Evolutionary conservation across 208 protist genomes (phyloP), one percentile per base, ranked within the genome.

Genomic region (Leishmania martiniquensis): DNA sequence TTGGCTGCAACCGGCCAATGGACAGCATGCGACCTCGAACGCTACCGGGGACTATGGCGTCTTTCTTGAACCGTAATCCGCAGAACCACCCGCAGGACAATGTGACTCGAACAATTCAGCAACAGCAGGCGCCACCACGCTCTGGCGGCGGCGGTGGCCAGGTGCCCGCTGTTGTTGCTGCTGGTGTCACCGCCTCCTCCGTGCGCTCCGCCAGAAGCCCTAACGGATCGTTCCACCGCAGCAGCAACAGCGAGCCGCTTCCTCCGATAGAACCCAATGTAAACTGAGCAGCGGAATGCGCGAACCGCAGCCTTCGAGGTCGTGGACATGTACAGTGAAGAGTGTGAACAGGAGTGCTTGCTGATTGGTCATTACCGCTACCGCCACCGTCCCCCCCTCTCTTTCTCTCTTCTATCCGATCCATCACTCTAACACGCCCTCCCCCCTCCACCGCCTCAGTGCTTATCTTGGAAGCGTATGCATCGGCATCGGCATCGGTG

Each of bases 1-100:
- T 97, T 25, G 91, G 92, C 51, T 97, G 94, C 80, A 97, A 97
- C 75, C 87, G 94, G 0, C 80, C 88, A 7, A 89, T 97, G 77
- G 94, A 97, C 32, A 89, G 54, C 60, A 85, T 97, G 82, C 94
- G 94, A 0, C 91, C 92, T 15, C 94, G 94, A 39, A 75, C 84
- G 17, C 77, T 90, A 63, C 80, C 87, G 0, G 73, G 83, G 13
- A 89, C 91, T 75, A 87, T 95, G 81, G 76, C 86, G 51, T 81
- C 85, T 4, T 96, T 97, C 67, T 75, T 97, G 34, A 96, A 95
- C 80, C 86, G 91, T 20, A 89, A 80, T 54, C 91, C 94, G 37
- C 91, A 95, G 81, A 95, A 93, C 74, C 84, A 85, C 76, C 75
- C 86, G 13, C 83, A 91, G 52, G 93, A 97, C 72, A 79, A 72